Percentiles rank a stretch among this genome's conserved stretches.
Conservation (phyloP, 1,284 basidiomycete genomes). For the Austroboletus sp. region DNA sequence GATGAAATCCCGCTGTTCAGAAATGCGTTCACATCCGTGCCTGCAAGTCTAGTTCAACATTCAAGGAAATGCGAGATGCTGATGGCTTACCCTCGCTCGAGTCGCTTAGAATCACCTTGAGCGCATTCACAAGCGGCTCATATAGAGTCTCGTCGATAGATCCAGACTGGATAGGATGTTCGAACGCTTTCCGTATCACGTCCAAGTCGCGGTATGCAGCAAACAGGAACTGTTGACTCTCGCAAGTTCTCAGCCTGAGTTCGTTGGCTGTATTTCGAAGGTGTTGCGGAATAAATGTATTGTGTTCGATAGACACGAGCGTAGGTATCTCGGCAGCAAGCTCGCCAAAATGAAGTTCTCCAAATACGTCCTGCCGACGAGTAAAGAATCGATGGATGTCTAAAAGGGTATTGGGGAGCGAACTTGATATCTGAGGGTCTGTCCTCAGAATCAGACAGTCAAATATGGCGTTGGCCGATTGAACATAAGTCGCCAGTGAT, state of each 20-base stretch:
- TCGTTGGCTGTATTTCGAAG: constrained; percentile 43
- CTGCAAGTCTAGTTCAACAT: constrained; percentile 13
- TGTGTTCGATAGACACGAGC: constrained; percentile 64
- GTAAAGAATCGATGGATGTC: constrained; percentile 63
- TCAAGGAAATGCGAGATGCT: background rate
- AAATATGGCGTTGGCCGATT: constrained; percentile 57
- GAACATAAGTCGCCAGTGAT: constrained; percentile 46
- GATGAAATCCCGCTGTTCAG: constrained; percentile 58
- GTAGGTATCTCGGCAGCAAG: constrained; percentile 59
- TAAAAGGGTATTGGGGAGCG: constrained; percentile 48
- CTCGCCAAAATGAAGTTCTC: constrained; percentile 54
- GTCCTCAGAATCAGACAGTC: constrained; percentile 51
- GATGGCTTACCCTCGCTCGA: constrained; percentile 36
- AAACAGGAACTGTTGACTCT: constrained; percentile 57
- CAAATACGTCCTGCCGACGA: constrained; percentile 58
- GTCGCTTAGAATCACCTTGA: constrained; percentile 58
- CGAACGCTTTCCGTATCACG: constrained; percentile 60
- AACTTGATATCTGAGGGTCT: constrained; percentile 39
- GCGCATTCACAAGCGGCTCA: constrained; percentile 58
- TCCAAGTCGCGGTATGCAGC: constrained; percentile 68
- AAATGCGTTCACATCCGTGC: constrained; percentile 42
- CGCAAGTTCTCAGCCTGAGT: constrained; percentile 54
- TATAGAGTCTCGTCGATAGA: constrained; percentile 47
- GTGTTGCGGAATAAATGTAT: constrained; percentile 42
- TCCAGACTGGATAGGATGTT: constrained; percentile 49